Conservation (phyloP, 192 early-diverging fungal species). For the Globomyces pollinis-pini region DNA sequence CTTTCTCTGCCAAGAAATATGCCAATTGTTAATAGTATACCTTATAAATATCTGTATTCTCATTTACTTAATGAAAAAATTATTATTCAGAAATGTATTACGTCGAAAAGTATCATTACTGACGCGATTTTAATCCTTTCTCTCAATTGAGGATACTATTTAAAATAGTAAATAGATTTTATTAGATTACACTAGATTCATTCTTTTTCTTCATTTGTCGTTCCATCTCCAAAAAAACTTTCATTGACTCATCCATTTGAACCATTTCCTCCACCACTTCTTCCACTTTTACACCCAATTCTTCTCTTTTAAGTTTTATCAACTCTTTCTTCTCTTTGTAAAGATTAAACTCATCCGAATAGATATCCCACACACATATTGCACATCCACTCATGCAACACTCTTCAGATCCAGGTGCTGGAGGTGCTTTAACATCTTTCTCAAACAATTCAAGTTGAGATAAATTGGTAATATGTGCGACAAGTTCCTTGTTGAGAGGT, state of each 20-base stretch:
- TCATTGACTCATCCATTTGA: slow-evolving; percentile 4
- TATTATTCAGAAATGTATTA: too few relatives aligned
- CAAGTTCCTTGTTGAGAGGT: too few relatives aligned
- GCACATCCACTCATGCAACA: slow-evolving; percentile 23
- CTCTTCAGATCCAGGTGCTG: not conserved
- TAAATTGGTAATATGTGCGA: not conserved
- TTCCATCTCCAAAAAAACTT: slow-evolving; percentile 7
- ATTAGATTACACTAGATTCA: too few relatives aligned
- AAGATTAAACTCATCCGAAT: slow-evolving; percentile 19
- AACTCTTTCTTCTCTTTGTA: slow-evolving; percentile 2
- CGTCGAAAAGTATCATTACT: too few relatives aligned
- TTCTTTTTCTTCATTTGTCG: not conserved
- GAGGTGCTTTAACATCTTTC: not conserved
- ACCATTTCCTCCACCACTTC: not conserved
- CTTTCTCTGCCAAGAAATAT: too few relatives aligned
- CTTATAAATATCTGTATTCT: too few relatives aligned
- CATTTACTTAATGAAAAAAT: too few relatives aligned
- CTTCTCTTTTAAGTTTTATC: not conserved
- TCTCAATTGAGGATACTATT: too few relatives aligned
- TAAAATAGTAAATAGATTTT: too few relatives aligned
- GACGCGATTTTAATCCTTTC: too few relatives aligned
- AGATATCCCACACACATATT: slow-evolving; percentile 21
- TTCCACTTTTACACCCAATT: not conserved
- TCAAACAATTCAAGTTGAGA: not conserved
- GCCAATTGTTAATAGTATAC: too few relatives aligned